phyloP scores from a whole-genome alignment of 768 basidiomycete genomes.

The Pleurotus sapidus region DNA sequence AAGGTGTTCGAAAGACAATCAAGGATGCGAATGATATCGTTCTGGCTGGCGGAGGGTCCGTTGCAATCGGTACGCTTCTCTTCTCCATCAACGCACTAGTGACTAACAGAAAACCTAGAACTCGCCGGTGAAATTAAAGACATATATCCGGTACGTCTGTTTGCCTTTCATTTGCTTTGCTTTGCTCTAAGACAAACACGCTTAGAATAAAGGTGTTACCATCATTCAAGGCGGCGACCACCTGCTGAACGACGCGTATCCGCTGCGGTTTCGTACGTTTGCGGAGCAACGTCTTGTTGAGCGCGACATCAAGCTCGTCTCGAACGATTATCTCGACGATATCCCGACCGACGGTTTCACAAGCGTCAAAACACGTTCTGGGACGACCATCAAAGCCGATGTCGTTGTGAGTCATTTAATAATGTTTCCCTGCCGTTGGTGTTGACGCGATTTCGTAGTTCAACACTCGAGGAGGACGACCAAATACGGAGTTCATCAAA shows the following conservation, averaged over 20 bases:
- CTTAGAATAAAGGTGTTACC: constrained; percentile 47
- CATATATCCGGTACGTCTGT: constrained; percentile 29
- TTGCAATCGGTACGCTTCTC: constrained; percentile 22
- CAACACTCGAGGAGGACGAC: constrained; percentile 37
- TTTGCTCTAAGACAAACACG: not conserved
- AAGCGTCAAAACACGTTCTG: constrained; percentile 45
- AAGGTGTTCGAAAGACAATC: constrained; percentile 19
- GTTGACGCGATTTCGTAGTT: constrained; percentile 20
- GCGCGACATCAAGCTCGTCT: constrained; percentile 47
- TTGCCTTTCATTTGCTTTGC: not conserved
- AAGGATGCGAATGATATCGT: constrained; percentile 32
- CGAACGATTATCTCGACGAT: constrained; percentile 52
- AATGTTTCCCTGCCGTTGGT: not conserved
- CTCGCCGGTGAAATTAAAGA: constrained; percentile 42
- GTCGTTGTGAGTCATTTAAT: constrained; percentile 45
- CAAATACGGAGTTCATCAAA: constrained; percentile 50
- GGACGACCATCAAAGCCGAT: constrained; percentile 48
- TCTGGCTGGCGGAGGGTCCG: constrained; percentile 38
- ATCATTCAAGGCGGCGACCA: constrained; percentile 51
- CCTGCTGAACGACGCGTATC: constrained; percentile 58
- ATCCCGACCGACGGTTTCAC: constrained; percentile 32
- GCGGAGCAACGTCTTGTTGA: constrained; percentile 36
- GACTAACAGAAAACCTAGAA: constrained; percentile 23
- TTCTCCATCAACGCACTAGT: not conserved
- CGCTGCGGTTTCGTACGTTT: constrained; percentile 47